phyloP scores from a whole-genome alignment of 176 grass and related monocot genomes.

The Rhynchospora breviuscula region DNA sequence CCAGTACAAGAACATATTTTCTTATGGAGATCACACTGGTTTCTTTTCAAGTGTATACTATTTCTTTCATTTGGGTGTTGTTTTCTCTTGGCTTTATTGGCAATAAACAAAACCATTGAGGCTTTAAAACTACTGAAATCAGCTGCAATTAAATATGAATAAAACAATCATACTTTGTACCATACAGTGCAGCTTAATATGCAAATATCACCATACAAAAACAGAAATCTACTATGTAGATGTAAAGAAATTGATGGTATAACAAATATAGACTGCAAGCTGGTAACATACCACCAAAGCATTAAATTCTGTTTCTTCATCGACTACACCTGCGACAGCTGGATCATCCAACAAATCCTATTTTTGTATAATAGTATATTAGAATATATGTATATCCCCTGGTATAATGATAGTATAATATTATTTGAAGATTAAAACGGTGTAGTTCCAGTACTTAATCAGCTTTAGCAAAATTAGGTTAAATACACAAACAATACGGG shows the following conservation, averaged over 20 bases:
- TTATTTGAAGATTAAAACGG: background rate
- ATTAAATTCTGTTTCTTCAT: slow-evolving; percentile 87
- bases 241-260: background rate
- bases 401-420: background rate
- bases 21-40: background rate
- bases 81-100: slow-evolving; percentile 5
- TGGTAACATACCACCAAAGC: slow-evolving; percentile 62
- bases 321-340: slow-evolving; percentile 43
- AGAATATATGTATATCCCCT: background rate
- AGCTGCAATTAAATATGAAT: background rate
- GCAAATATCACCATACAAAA: background rate
- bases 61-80: background rate
- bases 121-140: background rate
- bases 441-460: background rate
- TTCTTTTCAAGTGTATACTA: background rate
- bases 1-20: background rate
- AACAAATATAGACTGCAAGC: background rate
- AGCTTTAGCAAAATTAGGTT: background rate
- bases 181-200: background rate
- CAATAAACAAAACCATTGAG: background rate
- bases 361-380: slow-evolving; percentile 19
- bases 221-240: background rate
- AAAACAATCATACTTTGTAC: slow-evolving; percentile 9
- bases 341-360: slow-evolving; percentile 88
- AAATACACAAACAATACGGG: background rate